Conservation (phyloP, 495 filamentous ascomycete species). For the Paragyromitra xinjiangensis region DNA sequence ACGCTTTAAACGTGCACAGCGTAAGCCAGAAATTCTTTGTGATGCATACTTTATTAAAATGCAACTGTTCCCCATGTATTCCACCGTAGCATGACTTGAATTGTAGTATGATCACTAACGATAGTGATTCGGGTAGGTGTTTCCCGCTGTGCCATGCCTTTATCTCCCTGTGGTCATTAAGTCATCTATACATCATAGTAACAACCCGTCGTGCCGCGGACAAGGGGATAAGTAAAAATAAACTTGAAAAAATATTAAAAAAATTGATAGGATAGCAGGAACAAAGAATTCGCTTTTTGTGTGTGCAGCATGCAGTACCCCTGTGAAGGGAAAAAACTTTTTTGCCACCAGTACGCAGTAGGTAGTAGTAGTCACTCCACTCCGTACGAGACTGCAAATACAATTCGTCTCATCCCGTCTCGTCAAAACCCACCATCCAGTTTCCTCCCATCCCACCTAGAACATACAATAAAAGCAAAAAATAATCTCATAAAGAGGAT, state of each 20-base stretch:
- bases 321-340: constrained; percentile 32
- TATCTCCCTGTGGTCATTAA: constrained; percentile 22
- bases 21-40: neutral
- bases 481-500: constrained; percentile 39
- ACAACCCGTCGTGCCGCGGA: constrained; percentile 17
- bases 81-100: neutral
- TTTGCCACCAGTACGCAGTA: constrained; percentile 37
- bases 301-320: constrained; percentile 18
- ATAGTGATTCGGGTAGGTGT: constrained; percentile 19
- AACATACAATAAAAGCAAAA: constrained; percentile 29
- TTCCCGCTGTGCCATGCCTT: constrained; percentile 17
- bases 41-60: constrained; percentile 20
- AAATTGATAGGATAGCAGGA: constrained; percentile 29
- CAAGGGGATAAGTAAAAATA: constrained; percentile 13
- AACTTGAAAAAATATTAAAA: constrained; percentile 20
- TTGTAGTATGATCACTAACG: constrained; percentile 6
- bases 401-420: constrained; percentile 44
- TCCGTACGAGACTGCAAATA: constrained; percentile 35
- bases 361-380: constrained; percentile 37
- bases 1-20: neutral
- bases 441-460: constrained; percentile 45
- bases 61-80: constrained; percentile 6
- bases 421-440: constrained; percentile 40
- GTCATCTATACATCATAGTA: constrained; percentile 29
- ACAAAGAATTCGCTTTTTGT: constrained; percentile 29